Base-by-base conservation (phyloP, 768 basidiomycete genomes). In the Suillus tomentosus region DNA sequence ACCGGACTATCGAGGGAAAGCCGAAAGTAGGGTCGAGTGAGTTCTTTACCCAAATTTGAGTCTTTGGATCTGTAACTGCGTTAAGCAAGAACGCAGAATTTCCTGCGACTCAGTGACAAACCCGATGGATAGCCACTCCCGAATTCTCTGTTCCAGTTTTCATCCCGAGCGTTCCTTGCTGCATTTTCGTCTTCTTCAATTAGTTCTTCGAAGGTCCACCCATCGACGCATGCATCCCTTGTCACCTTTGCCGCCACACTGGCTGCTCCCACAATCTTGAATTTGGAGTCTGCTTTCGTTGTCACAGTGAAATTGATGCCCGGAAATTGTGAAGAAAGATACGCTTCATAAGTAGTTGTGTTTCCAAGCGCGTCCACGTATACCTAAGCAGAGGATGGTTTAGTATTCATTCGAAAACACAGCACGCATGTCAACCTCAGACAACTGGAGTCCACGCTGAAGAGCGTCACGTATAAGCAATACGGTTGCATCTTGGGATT, bases 161-260 rank as follows among this genome's bases (percentile, higher is more conserved):
- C 34, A n/a, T 66, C 27, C 17, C 9, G 24, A 40, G 56, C 3
- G 45, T n/a, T 14, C 2, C 61, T 43, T n/a, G 10, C 22, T 36
- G 51, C 7, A 45, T 56, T 17, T 36, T 40, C 34, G 19, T 31
- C 15, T 54, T 62, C 62, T 42, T 70, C 61, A 6, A 64, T 71
- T 37, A 77, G 79, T 71, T 94, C 92, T 74, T 92, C 87, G 67
- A 89, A 96, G 11, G 81, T 72, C 96, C 96, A 99, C 3, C 83
- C 82, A 65, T 96, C 90, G 22, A 98, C 81, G 76, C 94, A 95
- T 8, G 90, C 87, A 71, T 99, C 96, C 62, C 96, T 82, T 0
- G 96, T 98, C 34, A 96, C 95, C 77, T 99, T 99, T 2, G 97
- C 97, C 3, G 95, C 95, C n/a, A 99, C 94, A 73, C 93, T 95